Base-by-base conservation (phyloP, 768 basidiomycete genomes). In the Gymnopilus dilepis region DNA sequence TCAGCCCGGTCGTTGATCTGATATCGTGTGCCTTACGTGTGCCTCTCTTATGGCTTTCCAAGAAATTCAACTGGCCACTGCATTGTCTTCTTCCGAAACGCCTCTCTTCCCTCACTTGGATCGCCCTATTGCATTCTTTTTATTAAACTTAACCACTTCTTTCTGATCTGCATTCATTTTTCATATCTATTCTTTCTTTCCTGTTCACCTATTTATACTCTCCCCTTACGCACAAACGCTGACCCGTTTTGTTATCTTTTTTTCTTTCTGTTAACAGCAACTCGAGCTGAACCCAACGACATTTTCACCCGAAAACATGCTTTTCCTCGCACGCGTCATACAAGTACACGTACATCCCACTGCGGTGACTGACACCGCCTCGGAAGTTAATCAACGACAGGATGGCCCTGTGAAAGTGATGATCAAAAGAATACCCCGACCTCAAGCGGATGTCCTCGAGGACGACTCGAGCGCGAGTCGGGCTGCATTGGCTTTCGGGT, bases 251-350 rank as follows among this genome's bases (percentile, higher is more conserved):
- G 8, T 43, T 28, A 26, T 15, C 9, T n/a, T 28, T 17, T 53
- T 52, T 48, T 30, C 34, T 33, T 1, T 56, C 21, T 12, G 12
- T 56, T 19, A 26, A 47, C 15, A 91, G 89, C 82, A 72, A 5
- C 80, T 91, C 2, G 85, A 78, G 0, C 80, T 91, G 52, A 83
- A 89, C 64, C 84, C 84, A 0, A 68, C 67, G 5, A 89, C 88
- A 3, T 81, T 80, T 54, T 82, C 86, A 4, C 90, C 90, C 0
- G 90, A 89, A 62, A 70, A 81, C 12, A 66, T 89, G 58, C 67
- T 88, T 19, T 77, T 74, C n/a, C 62, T 86, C 2, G 86, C 76
- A 0, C 72, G 71, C 0, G 74, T 90, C 33, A 47, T 73, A 21
- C 60, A 66, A 52, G 51, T 70, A 3, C 52, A 61, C 1, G 38